Evolutionary conservation across 495 filamentous ascomycete genomes (phyloP).

Genomic region (Aspergillus ellipticus): DNA sequence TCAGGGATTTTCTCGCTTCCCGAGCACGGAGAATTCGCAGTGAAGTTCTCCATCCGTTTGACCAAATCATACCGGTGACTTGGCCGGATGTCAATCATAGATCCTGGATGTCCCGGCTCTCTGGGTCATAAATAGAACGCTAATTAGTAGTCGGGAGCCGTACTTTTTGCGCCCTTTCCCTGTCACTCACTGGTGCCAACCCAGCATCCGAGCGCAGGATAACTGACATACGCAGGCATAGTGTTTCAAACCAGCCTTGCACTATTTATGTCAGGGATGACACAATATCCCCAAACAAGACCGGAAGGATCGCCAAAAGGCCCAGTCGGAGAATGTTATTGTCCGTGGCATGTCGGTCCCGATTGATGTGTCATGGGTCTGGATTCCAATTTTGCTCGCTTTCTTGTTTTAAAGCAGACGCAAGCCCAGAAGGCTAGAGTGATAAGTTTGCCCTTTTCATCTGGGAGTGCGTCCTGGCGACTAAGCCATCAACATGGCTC

Average conservation of each 20-base stretch:
- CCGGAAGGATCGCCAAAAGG: neutral
- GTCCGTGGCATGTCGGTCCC: neutral
- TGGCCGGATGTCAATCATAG: too few species aligned
- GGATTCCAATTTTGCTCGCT: neutral
- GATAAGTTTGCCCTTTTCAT: neutral
- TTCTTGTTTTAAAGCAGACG: slow-evolving; percentile 1
- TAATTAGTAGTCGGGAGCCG: too few species aligned
- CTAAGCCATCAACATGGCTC: neutral
- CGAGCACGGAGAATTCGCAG: neutral
- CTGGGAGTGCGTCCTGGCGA: neutral
- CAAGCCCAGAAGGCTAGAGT: neutral
- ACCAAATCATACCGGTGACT: too few species aligned
- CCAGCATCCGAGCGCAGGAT: too few species aligned
- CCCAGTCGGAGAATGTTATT: neutral
- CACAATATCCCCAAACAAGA: neutral
- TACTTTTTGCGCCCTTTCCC: too few species aligned
- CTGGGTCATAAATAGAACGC: too few species aligned
- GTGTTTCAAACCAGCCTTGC: neutral
- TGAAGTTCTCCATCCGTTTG: too few species aligned
- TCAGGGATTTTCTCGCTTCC: neutral
- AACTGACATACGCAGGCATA: too few species aligned
- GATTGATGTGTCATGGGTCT: neutral
- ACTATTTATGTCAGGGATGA: neutral
- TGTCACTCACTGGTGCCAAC: too few species aligned
- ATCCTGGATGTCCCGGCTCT: too few species aligned